These are phyloP conservation scores for Tetrahymena thermophila DNA, from an alignment of 73 alveolate species.

Conservation along the genomic window DNA sequence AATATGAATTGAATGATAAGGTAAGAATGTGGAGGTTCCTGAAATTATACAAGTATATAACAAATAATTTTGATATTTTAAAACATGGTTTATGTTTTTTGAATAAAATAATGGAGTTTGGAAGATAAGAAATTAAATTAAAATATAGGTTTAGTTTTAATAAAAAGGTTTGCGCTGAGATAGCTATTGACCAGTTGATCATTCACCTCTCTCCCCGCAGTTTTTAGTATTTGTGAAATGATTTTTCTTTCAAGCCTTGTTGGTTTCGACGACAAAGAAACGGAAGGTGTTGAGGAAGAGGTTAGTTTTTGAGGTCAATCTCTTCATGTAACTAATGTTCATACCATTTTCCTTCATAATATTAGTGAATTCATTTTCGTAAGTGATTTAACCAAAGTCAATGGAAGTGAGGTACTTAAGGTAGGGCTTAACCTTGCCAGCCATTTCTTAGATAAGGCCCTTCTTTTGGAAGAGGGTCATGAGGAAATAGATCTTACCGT, in stretches of 20 bases:
- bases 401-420: constrained; percentile 31
- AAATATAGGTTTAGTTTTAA: not conserved
- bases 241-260: not conserved
- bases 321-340: constrained; percentile 6
- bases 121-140: not conserved
- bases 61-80: not conserved
- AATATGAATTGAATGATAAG: not conserved
- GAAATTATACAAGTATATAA: not conserved
- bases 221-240: not conserved
- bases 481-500: constrained; percentile 27
- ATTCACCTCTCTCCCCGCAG: not conserved
- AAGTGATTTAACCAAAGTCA: constrained; percentile 39
- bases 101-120: not conserved
- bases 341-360: constrained; percentile 17
- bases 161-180: not conserved
- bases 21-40: not conserved
- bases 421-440: constrained; percentile 34
- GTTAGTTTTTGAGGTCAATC: constrained; percentile 10
- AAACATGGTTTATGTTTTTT: not conserved
- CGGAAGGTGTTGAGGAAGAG: constrained; percentile 20
- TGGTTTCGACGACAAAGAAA: constrained; percentile 35
- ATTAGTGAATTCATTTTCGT: constrained; percentile 29
- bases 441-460: not conserved
- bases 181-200: not conserved
- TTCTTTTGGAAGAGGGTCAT: constrained; percentile 19